Conservation (phyloP, 2,329 filamentous ascomycete genomes). For the Zasmidium angulare region DNA sequence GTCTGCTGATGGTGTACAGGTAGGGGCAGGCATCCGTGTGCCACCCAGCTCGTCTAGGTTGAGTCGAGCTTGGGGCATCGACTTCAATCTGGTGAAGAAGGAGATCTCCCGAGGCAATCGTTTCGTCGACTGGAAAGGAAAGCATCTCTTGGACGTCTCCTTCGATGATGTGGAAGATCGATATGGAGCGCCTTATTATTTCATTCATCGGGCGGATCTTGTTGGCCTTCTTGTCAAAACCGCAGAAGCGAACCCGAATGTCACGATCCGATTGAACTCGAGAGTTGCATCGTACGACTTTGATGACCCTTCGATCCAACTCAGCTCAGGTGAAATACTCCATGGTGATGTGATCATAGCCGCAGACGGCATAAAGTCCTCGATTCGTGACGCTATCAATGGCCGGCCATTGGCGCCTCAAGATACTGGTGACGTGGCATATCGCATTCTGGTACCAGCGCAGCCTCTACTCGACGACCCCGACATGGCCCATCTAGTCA, state of each 20-base stretch:
- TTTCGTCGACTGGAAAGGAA: slow-evolving; percentile 34
- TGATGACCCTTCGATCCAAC: slow-evolving; percentile 24
- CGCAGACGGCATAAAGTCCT: slow-evolving; percentile 35
- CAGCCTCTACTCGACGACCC: slow-evolving; percentile 29
- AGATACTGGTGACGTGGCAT: slow-evolving; percentile 35
- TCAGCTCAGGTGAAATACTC: slow-evolving; percentile 19
- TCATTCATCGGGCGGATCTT: slow-evolving; percentile 35
- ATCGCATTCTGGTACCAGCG: slow-evolving; percentile 31
- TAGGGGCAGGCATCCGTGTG: slow-evolving; percentile 25
- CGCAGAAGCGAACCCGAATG: slow-evolving; percentile 13
- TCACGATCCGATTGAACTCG: slow-evolving; percentile 23
- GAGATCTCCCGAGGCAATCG: slow-evolving; percentile 29
- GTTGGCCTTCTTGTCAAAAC: slow-evolving; percentile 24
- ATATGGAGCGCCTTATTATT: slow-evolving; percentile 35
- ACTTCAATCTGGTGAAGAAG: slow-evolving; percentile 29
- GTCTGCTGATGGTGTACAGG: slow-evolving; percentile 4
- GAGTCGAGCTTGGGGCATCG: slow-evolving; percentile 39
- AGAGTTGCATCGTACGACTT: slow-evolving; percentile 30
- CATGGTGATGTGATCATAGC: slow-evolving; percentile 30
- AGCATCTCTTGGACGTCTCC: slow-evolving; percentile 26
- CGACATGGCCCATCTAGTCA: slow-evolving; percentile 28
- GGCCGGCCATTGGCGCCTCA: slow-evolving; percentile 25
- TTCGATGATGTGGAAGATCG: slow-evolving; percentile 22
- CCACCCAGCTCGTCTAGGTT: slow-evolving; percentile 39
- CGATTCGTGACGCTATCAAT: slow-evolving; percentile 28